Conservation (phyloP, 2,329 filamentous ascomycete species). For the Pseudogymnoascus sp. region DNA sequence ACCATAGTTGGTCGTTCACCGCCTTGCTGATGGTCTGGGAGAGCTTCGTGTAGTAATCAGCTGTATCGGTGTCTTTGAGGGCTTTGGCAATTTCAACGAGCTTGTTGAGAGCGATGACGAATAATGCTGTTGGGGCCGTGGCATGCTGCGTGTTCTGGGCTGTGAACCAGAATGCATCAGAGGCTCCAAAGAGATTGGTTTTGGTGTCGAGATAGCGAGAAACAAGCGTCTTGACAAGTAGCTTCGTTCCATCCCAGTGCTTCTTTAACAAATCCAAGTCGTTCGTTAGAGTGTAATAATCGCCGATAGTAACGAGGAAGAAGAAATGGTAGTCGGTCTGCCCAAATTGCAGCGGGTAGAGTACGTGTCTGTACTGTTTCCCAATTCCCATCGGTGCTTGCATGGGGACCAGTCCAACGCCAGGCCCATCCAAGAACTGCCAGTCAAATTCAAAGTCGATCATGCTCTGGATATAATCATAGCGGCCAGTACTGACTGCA, state of each 20-base stretch:
- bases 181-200: neutral
- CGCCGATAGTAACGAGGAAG: neutral
- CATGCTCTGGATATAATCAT: constrained; percentile 31
- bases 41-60: constrained; percentile 19
- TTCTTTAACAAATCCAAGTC: neutral
- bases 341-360: constrained; percentile 12
- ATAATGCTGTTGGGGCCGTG: neutral
- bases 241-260: neutral
- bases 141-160: neutral
- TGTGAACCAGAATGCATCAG: constrained; percentile 1
- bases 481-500: constrained; percentile 29
- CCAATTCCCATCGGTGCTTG: constrained; percentile 12
- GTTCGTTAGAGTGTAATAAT: neutral
- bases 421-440: constrained; percentile 16
- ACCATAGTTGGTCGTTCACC: constrained; percentile 31
- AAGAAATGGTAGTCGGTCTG: constrained; percentile 6
- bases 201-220: neutral
- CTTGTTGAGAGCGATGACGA: constrained; percentile 19
- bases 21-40: constrained; percentile 22
- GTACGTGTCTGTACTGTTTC: constrained; percentile 1
- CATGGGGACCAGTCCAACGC: constrained; percentile 10
- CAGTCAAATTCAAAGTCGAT: constrained; percentile 28
- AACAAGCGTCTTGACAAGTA: neutral
- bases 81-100: constrained; percentile 27
- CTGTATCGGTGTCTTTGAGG: constrained; percentile 25